Base-by-base conservation (phyloP, 225 moss, liverwort and hornwort species). In the Ulota crispa region DNA sequence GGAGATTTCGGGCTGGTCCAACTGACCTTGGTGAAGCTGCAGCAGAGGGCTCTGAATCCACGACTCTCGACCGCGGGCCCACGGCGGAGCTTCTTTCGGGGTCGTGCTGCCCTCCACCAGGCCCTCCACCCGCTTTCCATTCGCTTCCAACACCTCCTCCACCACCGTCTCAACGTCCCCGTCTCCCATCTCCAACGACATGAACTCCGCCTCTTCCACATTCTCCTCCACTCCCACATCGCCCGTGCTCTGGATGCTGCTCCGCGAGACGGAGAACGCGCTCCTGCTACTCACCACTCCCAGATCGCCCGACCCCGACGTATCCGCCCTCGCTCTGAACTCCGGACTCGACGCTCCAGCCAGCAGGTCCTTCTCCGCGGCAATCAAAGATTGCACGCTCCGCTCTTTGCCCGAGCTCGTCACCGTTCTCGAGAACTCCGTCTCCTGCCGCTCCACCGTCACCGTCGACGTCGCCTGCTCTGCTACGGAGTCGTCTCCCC, bases 31-130 rank as follows among this genome's bases (percentile, higher is more conserved):
- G 88, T 99, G 99, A 54, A 99, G 89, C 88, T 99, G 99, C 91
- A 99, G 83, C 59, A 99, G 90, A 70, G 99, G 99, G 83, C 99
- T 99, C 81, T 85, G 89, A 77, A 96, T 94, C 92, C 91, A 94
- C 45, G 87, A 87, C 52, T 92, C 89, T 68, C 87, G 85, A 57
- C 86, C 85, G 32, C 91, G 91, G 60, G 99, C 96, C 99, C 99
- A 99, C 27, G 99, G 99, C 42, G 99, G 96, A n/a, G 89, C 90
- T 81, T 91, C 93, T 80, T 88, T 84, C 30, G 82, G 86, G 41
- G 75, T 79, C 71, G 59, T 77, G 24, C 54, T 82, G 61, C 75
- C 73, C 70, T 81, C 83, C 73, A 77, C 86, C 21, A 57, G 57
- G 9, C 76, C 32, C 39, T 82, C 86, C 81, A 81, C 83, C 32